phyloP scores from a whole-genome alignment of 2,329 filamentous ascomycete species.

The Bipolaris victoriae region DNA sequence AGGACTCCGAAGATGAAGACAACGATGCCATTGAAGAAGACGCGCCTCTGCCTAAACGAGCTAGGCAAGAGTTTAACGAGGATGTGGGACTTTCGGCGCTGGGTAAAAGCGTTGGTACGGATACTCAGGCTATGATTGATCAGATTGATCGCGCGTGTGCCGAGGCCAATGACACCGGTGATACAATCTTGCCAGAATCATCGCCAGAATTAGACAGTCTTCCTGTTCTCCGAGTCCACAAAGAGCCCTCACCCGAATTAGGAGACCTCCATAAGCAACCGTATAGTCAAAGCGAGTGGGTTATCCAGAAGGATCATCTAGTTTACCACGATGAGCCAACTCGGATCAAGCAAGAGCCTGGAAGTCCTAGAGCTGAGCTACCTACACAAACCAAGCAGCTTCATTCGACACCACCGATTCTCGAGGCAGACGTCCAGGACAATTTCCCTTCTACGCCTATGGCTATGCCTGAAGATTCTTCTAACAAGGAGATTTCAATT shows the following conservation, averaged over 20 bases:
- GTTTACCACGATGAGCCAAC: neutral
- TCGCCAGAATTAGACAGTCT: constrained; percentile 18
- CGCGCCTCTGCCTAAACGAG: neutral
- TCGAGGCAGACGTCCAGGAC: constrained; percentile 16
- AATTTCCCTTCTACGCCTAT: constrained; percentile 35
- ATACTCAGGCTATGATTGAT: constrained; percentile 37
- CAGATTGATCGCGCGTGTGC: constrained; percentile 37
- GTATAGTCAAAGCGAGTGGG: neutral
- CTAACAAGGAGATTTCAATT: constrained; percentile 20
- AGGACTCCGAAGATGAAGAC: constrained; percentile 45
- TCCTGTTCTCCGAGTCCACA: neutral
- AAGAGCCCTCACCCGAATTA: constrained; percentile 28
- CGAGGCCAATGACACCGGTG: constrained; percentile 14
- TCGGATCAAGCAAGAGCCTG: constrained; percentile 7
- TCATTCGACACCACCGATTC: constrained; percentile 21
- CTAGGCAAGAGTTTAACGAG: constrained; percentile 11
- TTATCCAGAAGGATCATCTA: neutral
- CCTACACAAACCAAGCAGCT: constrained; percentile 8
- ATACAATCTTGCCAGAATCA: neutral
- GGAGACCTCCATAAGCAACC: constrained; percentile 17
- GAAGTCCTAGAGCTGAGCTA: constrained; percentile 10
- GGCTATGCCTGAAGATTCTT: constrained; percentile 31
- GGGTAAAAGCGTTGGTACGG: constrained; percentile 22
- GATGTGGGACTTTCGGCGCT: neutral
- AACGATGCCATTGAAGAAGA: constrained; percentile 33